Base-by-base conservation (phyloP, 73 alveolate species). In the Paramecium sonneborni region DNA sequence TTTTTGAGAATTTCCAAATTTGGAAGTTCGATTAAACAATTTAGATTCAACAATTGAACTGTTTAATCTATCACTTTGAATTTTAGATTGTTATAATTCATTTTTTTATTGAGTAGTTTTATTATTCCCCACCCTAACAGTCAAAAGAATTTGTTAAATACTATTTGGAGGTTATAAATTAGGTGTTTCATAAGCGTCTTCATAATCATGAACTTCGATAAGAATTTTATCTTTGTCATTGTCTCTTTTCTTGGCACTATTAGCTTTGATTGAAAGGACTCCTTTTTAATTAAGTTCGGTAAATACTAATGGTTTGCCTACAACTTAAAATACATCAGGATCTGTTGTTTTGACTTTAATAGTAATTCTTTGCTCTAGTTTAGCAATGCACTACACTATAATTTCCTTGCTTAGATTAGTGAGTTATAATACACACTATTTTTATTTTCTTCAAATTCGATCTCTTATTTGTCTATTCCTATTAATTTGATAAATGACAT, bases 321-420 rank as follows among this genome's bases (percentile, higher is more conserved):
- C 82, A 24, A 58, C 82, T 28, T 28, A 24, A 58, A 58, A 58
- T 58, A 58, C 82, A 24, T 58, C 82, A 23, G 82, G 82, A 58
- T 58, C 82, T 23, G 82, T 58, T 28, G 41, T 32, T 32, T 58
- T 58, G 0, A 58, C 82, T 32, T 58, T 28, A 58, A 58, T 23
- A 20, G n/a, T 58, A 32, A 2, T 35, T 35, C 6, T 35, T 35
- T 35, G 6, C 21, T 18, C 14, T n/a, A 14, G 28, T 48, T 48
- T 48, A 4, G 23, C 26, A 15, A 48, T 48, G 10, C 23, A 48
- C 9, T 48, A 0, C 15, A 48, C 12, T 48, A 14, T 24, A 11
- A 58, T 58, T 23, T 58, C 48, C 9, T 21, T 58, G 21, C 82
- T 58, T 58, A 32, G 26, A 9, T 28, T 23, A 28, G 41, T 58